Evolutionary conservation across 305 asterid genomes (phyloP), one percentile per base, ranked within the genome.

Genomic region (Fraxinus dipetala): DNA sequence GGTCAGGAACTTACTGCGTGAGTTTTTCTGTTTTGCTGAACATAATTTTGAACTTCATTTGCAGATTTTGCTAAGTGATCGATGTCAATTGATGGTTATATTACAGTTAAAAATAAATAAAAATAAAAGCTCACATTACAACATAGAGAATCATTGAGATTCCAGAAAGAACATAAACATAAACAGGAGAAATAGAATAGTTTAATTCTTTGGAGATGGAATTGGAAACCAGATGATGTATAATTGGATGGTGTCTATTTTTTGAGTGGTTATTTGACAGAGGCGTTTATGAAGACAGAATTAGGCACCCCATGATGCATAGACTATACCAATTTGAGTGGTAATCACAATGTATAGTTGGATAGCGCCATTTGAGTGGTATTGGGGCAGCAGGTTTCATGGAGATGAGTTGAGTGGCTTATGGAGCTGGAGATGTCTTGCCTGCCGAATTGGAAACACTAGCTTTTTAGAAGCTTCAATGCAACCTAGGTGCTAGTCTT

Each of bases 1-100:
- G 98, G 98, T 20, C 98, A 93, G 82, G 98, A 95, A 85, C 98
- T 95, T 78, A 92, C 96, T 0, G 98, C 97, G 97, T 93, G 80
- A 85, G 97, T 84, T 61, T 40, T 78, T 75, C 70, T 67, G 20
- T 3, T 54, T 38, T 63, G 14, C 11, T 26, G 38, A 16, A 48
- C 59, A 48, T 48, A 4, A 48, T 48, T 51, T 72, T 81, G 40
- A 35, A n/a, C 79, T 76, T 77, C 24, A 18, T 72, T 7, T 72
- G 81, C 30, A 65, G 48, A 26, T 72, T 45, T 32, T 14, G 35
- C 8, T 18, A 6, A 13, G 75, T 54, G 65, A 45, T 63, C 18
- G 40, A 77, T 75, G 76, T 14, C 69, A 35, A 28, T 79, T 72
- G 54, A 18, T 79, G 32, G 13, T 73, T 69, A 43, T n/a, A 48